Conservation (phyloP, 2,329 filamentous ascomycete genomes). For the Fusarium sororula region DNA sequence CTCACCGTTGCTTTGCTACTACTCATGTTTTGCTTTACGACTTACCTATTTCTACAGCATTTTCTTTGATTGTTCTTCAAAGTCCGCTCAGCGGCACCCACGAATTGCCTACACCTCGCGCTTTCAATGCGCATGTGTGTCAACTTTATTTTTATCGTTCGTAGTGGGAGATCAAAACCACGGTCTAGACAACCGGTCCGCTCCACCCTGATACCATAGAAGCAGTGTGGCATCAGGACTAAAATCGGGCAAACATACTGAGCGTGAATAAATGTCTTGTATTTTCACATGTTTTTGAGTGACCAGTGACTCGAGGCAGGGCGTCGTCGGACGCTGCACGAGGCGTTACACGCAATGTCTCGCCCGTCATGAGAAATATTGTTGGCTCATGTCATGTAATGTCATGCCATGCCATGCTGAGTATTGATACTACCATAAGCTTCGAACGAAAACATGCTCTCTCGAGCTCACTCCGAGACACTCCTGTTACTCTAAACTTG, state of each 20-base stretch:
- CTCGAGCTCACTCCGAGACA: neutral
- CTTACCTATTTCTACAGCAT: slow-evolving; percentile 1
- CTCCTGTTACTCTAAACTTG: neutral
- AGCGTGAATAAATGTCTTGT: slow-evolving; percentile 11
- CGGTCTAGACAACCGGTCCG: slow-evolving; percentile 74
- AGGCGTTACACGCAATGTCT: slow-evolving; percentile 15
- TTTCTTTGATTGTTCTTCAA: neutral
- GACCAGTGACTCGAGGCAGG: slow-evolving; percentile 2
- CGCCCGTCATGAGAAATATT: neutral
- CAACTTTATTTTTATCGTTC: slow-evolving; percentile 66
- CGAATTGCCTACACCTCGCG: slow-evolving; percentile 70
- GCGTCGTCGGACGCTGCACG: neutral
- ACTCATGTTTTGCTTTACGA: neutral
- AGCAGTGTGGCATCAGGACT: slow-evolving; percentile 68
- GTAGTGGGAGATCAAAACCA: slow-evolving; percentile 69
- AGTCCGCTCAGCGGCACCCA: slow-evolving; percentile 53
- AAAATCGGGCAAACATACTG: slow-evolving; percentile 64
- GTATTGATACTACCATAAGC: slow-evolving; percentile 1
- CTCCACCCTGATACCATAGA: slow-evolving; percentile 72
- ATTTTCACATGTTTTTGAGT: neutral
- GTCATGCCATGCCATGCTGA: neutral
- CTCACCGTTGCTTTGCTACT: slow-evolving; percentile 18
- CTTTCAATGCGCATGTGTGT: slow-evolving; percentile 67
- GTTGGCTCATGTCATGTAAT: neutral
- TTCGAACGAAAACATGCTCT: neutral